These are phyloP conservation scores for Pisolithus microcarpus DNA, from an alignment of 768 basidiomycete species.

Conservation along the genomic window DNA sequence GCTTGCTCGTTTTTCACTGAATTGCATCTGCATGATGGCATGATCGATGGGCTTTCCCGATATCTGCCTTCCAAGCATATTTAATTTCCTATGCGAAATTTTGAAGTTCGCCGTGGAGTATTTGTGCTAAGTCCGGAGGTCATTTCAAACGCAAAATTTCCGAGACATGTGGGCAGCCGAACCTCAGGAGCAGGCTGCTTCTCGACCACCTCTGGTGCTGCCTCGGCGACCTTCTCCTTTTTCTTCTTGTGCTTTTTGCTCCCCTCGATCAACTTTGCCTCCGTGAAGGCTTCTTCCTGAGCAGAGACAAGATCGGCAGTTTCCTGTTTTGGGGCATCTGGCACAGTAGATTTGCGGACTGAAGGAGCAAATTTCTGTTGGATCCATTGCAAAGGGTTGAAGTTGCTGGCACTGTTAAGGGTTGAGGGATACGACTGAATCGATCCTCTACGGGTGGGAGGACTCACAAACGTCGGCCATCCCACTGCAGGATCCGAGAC, in stretches of 20 bases:
- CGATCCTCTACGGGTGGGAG: background rate
- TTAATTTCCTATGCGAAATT: slow-evolving; percentile 89
- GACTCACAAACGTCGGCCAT: slow-evolving; percentile 41
- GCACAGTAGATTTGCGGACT: slow-evolving; percentile 37
- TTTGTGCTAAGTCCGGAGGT: slow-evolving; percentile 59
- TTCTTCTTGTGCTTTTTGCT: slow-evolving; percentile 13
- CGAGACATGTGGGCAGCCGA: slow-evolving; percentile 1
- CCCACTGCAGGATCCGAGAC: slow-evolving; percentile 17
- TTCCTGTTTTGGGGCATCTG: slow-evolving; percentile 34
- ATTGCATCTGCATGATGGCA: slow-evolving; percentile 95
- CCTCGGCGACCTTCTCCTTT: slow-evolving; percentile 2
- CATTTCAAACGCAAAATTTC: slow-evolving; percentile 14
- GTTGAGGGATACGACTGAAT: slow-evolving; percentile 1
- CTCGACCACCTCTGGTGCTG: slow-evolving; percentile 12
- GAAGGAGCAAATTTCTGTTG: slow-evolving; percentile 49
- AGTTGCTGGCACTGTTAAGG: slow-evolving; percentile 34
- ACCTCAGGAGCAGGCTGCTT: slow-evolving; percentile 25
- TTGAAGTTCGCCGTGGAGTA: slow-evolving; percentile 91
- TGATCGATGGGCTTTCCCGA: slow-evolving; percentile 88
- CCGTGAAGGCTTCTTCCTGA: slow-evolving; percentile 37
- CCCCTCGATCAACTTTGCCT: slow-evolving; percentile 11
- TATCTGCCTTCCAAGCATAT: slow-evolving; percentile 81
- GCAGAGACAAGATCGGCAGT: slow-evolving; percentile 32
- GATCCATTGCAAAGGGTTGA: slow-evolving; percentile 59
- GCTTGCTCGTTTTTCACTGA: slow-evolving; percentile 88